Base-by-base conservation (phyloP, 1,284 basidiomycete species). In the Fomitopsis palustris region DNA sequence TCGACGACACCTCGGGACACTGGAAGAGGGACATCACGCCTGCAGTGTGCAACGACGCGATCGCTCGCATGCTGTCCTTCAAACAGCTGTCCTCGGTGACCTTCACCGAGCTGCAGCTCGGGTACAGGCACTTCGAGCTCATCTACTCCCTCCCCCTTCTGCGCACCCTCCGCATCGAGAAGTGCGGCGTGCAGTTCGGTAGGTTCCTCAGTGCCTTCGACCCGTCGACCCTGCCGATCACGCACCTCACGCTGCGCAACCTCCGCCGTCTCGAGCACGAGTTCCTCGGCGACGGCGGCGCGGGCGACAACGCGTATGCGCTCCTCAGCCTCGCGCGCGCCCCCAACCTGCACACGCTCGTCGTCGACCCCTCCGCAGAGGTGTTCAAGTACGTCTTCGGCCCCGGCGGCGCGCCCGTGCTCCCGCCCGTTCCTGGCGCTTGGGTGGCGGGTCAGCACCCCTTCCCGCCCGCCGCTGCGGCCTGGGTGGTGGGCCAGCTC, bases 311-410 rank as follows among this genome's bases (percentile, higher is more conserved):
- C 47, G 53, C 61, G 3, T 61, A 64, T 47, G 62, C 49, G 14
- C 31, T 65, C 3, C 67, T 71, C 58, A 61, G 64, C 2, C 70
- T 76, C 35, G 72, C 67, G n/a, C 67, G 66, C 39, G 77, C 67
- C 1, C 65, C 66, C 23, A 67, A 64, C 6, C 72, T 78, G n/a
- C 71, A 70, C 41, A 65, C 69, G 25, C 66, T 78, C 23, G 72
- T 70, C 53, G 70, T 78, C 60, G 76, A 78, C 60, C 69, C 67
- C 53, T 74, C 74, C 2, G 77, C 77, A 23, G 74, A 75, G 59
- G 70, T 77, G 17, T 74, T 77, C 64, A 67, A 66, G 25, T 59
- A 60, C 51, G 67, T 75, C 29, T 76, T 71, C 56, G 66, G 59
- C 6, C 35, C 35, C 4, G 49, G 49, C 17, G 35, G 14, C 29